These are phyloP conservation scores for Fusarium nelsonii DNA, from an alignment of 2,329 filamentous ascomycete species.

Conservation along the genomic window DNA sequence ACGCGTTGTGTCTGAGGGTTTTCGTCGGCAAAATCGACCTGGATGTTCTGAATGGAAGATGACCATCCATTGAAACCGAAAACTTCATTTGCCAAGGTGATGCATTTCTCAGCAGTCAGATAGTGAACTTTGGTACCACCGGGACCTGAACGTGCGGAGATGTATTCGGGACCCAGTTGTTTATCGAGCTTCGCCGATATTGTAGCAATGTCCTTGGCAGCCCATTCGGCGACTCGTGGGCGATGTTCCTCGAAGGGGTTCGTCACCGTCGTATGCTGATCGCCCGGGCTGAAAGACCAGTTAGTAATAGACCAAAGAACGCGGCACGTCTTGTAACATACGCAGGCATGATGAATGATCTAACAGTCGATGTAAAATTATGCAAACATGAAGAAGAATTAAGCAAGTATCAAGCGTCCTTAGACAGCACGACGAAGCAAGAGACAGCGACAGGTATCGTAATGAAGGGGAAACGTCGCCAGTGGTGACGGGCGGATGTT, in stretches of 20 bases:
- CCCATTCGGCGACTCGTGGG: constrained; percentile 81
- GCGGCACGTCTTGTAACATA: constrained; percentile 49
- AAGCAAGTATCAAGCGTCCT: not conserved
- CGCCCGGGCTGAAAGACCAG: constrained; percentile 68
- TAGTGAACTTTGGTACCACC: constrained; percentile 92
- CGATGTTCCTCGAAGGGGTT: constrained; percentile 86
- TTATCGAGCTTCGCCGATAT: constrained; percentile 89
- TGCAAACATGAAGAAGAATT: constrained; percentile 44
- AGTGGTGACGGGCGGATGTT: constrained; percentile 20
- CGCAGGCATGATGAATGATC: constrained; percentile 58
- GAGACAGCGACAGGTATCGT: not conserved
- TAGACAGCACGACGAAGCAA: not conserved
- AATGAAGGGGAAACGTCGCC: constrained; percentile 16
- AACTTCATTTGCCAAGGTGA: constrained; percentile 92
- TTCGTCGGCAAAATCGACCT: constrained; percentile 96
- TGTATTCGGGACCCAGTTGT: constrained; percentile 95
- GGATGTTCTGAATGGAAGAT: constrained; percentile 92
- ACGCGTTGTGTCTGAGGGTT: constrained; percentile 81
- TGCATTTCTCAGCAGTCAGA: constrained; percentile 95
- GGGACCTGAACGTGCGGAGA: constrained; percentile 86
- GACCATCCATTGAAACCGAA: constrained; percentile 99
- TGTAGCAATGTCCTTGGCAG: constrained; percentile 89
- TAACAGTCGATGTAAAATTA: constrained; percentile 28
- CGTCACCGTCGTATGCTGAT: constrained; percentile 68
- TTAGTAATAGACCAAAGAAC: constrained; percentile 31